These are phyloP conservation scores for Xylaria bambusicola DNA, from an alignment of 495 filamentous ascomycete genomes.

Conservation along the genomic window DNA sequence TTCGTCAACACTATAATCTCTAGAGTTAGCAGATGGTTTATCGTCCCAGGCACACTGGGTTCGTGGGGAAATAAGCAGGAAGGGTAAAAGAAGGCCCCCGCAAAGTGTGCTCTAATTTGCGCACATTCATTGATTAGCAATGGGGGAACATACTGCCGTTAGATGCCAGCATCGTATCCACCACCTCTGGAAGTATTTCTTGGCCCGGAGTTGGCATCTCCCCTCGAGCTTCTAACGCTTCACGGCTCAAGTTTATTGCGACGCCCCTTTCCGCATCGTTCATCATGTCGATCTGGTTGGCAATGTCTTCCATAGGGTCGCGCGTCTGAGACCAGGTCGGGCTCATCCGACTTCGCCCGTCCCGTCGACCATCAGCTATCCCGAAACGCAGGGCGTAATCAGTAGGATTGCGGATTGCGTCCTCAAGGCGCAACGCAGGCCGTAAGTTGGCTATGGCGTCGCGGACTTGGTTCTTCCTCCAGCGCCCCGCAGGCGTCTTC, in stretches of 20 bases:
- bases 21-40: too few species aligned
- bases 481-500: neutral
- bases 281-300: constrained; percentile 22
- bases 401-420: constrained; percentile 29
- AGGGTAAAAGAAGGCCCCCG: too few species aligned
- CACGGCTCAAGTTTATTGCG: neutral
- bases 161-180: constrained; percentile 13
- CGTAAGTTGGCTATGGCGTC: constrained; percentile 25
- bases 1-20: neutral
- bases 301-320: constrained; percentile 20
- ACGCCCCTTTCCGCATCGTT: neutral
- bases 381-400: constrained; percentile 37
- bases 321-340: constrained; percentile 32
- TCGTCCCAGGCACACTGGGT: too few species aligned
- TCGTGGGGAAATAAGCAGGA: too few species aligned
- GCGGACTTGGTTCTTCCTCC: neutral
- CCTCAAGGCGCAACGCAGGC: constrained; percentile 33
- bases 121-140: too few species aligned
- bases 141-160: neutral
- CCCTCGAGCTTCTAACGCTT: neutral
- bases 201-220: neutral
- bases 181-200: constrained; percentile 14
- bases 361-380: constrained; percentile 29
- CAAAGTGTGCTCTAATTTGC: too few species aligned
- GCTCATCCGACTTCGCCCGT: constrained; percentile 38